Evolutionary conservation across 139 green algal genomes (phyloP).

Genomic region (Eudorina sp.): DNA sequence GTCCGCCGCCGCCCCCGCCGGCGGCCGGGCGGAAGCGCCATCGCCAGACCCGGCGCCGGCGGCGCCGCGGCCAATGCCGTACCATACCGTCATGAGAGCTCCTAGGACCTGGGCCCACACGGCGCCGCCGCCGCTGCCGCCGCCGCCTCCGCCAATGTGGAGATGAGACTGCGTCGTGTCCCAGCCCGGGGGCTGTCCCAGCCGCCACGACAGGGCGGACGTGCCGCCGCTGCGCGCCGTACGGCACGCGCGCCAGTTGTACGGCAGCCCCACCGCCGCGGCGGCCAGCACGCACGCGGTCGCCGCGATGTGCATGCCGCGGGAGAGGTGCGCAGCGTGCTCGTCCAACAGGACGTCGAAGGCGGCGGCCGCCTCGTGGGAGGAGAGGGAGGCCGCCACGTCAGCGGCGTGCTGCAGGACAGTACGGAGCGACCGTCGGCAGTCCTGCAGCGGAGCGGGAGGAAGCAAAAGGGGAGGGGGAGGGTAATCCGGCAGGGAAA

Average conservation of each 20-base stretch:
- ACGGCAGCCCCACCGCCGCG: background rate
- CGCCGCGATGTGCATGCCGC: background rate
- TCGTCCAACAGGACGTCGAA: background rate
- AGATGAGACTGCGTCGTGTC: too few species aligned
- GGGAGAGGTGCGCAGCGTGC: background rate
- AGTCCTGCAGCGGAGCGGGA: background rate
- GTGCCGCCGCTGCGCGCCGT: background rate
- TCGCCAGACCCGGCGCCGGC: background rate
- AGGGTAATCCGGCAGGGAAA: background rate
- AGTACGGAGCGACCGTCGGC: background rate
- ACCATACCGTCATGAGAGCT: too few species aligned
- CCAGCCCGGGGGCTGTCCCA: background rate
- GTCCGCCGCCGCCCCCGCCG: too few species aligned
- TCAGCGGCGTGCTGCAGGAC: background rate
- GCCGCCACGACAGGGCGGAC: background rate
- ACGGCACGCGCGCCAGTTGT: background rate
- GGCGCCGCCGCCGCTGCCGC: background rate
- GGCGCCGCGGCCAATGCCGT: too few species aligned
- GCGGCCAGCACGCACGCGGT: background rate
- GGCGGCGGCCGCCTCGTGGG: background rate
- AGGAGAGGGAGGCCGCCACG: background rate
- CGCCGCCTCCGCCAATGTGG: background rate
- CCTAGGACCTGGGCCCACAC: background rate
- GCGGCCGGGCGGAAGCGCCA: background rate
- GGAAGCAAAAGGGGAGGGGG: background rate